phyloP scores from a whole-genome alignment of 2,329 filamentous ascomycete species.

The Fusarium mangiferae region DNA sequence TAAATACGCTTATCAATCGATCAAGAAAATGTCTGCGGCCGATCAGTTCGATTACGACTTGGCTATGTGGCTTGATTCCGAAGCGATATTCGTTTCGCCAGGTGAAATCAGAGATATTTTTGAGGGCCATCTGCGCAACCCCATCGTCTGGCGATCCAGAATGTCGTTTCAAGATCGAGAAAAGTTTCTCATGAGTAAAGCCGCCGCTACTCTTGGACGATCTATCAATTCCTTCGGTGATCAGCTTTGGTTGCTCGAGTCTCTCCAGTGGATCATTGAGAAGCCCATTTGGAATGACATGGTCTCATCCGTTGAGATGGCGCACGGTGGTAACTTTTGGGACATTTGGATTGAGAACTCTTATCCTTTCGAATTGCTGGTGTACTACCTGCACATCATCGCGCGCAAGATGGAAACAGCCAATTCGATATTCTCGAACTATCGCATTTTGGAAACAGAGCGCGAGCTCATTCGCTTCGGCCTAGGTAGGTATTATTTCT shows the following conservation, averaged over 20 bases:
- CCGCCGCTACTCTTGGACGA: not conserved
- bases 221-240: not conserved
- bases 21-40: not conserved
- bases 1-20: not conserved
- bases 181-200: not conserved
- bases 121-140: not conserved
- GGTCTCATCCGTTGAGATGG: not conserved
- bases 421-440: not conserved
- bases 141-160: not conserved
- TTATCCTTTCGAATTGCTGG: not conserved
- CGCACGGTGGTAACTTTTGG: not conserved
- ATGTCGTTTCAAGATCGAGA: not conserved
- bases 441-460: not conserved
- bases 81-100: fast-evolving
- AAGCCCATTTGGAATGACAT: not conserved
- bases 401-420: not conserved
- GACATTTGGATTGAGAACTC: not conserved
- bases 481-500: fast-evolving
- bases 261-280: not conserved
- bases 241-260: not conserved
- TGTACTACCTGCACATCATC: not conserved
- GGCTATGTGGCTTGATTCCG: not conserved
- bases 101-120: not conserved
- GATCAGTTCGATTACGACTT: not conserved
- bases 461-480: not conserved